Evolutionary conservation across 1,139 yeast genomes (phyloP).

Genomic region (Hyphopichia buzzinii): DNA sequence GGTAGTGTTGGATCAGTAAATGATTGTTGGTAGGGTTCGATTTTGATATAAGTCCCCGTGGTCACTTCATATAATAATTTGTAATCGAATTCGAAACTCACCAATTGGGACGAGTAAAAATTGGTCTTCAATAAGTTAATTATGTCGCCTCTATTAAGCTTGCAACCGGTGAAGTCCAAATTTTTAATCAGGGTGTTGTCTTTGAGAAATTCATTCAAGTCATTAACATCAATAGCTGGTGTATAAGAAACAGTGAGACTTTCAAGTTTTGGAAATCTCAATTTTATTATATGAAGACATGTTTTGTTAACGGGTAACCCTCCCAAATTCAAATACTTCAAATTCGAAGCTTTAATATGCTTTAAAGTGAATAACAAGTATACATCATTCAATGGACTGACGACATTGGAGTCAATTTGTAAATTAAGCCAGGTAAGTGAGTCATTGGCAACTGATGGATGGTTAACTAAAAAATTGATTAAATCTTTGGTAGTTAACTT

Average conservation of each 20-base stretch:
- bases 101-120: conserved; percentile 22
- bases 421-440: conserved; percentile 73
- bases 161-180: conserved; percentile 41
- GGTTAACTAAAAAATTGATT: conserved; percentile 66
- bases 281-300: conserved; percentile 54
- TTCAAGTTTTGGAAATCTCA: conserved; percentile 52
- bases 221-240: conserved; percentile 42
- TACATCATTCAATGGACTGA: conserved; percentile 57
- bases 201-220: conserved; percentile 47
- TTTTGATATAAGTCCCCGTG: conserved; percentile 33
- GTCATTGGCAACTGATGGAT: conserved; percentile 62
- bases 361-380: conserved; percentile 58
- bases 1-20: conserved; percentile 27
- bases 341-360: conserved; percentile 49
- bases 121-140: conserved; percentile 26
- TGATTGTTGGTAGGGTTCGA: conserved; percentile 28
- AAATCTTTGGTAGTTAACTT: conserved; percentile 73
- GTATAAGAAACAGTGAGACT: conserved; percentile 66
- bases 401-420: conserved; percentile 69
- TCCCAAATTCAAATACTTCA: conserved; percentile 64
- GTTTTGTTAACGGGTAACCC: conserved; percentile 66
- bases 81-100: conserved; percentile 43
- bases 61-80: conserved; percentile 40
- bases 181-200: conserved; percentile 24
- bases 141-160: conserved; percentile 24